A percentile compares a stretch with the other conserved stretches of the same genome.
These are phyloP conservation scores for Suillus luteus DNA, from an alignment of 768 basidiomycete genomes.

Conservation along the genomic window DNA sequence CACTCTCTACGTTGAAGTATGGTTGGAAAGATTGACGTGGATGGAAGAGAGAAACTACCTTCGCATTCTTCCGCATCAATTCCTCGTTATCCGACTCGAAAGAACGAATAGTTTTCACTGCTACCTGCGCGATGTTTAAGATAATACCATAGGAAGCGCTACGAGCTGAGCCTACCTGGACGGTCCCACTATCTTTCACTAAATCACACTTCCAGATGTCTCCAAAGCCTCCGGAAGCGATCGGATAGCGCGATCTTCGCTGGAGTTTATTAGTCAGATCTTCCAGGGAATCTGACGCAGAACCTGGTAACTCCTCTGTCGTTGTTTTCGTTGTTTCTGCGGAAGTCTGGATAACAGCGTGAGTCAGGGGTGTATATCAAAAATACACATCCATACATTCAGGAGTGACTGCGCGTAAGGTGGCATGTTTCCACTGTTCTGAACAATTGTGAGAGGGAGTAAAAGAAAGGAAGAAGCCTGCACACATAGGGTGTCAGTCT, in stretches of 20 bases:
- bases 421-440: background rate
- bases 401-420: background rate
- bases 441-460: background rate
- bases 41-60: conserved; percentile 9
- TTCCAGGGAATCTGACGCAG: background rate
- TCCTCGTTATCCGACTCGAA: background rate
- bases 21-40: background rate
- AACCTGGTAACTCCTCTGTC: background rate
- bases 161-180: background rate
- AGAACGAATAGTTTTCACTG: conserved; percentile 8
- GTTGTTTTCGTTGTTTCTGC: background rate
- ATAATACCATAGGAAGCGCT: background rate
- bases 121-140: conserved; percentile 1
- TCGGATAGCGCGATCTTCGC: background rate
- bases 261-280: background rate
- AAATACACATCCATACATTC: background rate
- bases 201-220: conserved; percentile 31
- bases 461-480: background rate
- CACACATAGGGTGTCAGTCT: background rate
- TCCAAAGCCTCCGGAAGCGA: conserved; percentile 19
- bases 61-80: background rate
- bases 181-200: background rate
- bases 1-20: conserved; percentile 15
- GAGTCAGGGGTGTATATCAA: background rate
- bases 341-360: background rate